Evolutionary conservation across 2,329 filamentous ascomycete species (phyloP).

Genomic region (Coniochaeta sp.): DNA sequence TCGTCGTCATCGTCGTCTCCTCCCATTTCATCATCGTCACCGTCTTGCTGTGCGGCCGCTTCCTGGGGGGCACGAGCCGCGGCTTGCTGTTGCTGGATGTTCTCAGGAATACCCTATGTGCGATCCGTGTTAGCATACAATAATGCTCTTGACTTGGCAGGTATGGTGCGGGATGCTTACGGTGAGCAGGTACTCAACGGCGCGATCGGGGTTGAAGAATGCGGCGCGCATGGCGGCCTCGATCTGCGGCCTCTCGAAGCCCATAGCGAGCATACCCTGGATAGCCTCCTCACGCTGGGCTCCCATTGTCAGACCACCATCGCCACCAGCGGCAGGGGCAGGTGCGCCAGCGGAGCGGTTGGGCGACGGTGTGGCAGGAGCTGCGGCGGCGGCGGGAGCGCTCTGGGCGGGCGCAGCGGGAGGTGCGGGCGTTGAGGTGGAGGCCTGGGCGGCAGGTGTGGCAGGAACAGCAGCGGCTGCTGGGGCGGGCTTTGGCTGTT

Average conservation of each 20-base stretch:
- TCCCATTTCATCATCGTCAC: conserved; percentile 29
- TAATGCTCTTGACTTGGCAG: neutral
- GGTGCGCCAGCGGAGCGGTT: conserved; percentile 29
- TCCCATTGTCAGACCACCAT: conserved; percentile 82
- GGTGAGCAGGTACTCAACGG: conserved; percentile 89
- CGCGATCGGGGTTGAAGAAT: conserved; percentile 94
- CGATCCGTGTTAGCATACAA: conserved; percentile 6
- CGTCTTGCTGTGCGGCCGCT: conserved; percentile 26
- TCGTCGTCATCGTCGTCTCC: conserved; percentile 51
- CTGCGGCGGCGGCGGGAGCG: conserved; percentile 24
- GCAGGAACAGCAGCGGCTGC: conserved; percentile 44
- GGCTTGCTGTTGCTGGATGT: conserved; percentile 52
- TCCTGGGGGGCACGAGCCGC: conserved; percentile 20
- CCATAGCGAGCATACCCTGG: conserved; percentile 94
- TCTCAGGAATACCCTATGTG: conserved; percentile 79
- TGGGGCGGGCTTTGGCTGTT: conserved; percentile 62
- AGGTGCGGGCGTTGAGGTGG: conserved; percentile 42
- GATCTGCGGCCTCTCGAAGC: conserved; percentile 81
- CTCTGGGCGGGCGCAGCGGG: conserved; percentile 40
- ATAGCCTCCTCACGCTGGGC: conserved; percentile 75
- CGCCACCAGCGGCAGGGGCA: conserved; percentile 48
- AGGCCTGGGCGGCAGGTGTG: conserved; percentile 49
- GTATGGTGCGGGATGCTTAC: conserved; percentile 44
- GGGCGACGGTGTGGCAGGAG: conserved; percentile 40
- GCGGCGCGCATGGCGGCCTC: conserved; percentile 93